Base-by-base conservation (phyloP, 495 filamentous ascomycete species). In the Geoglossum glabrum region DNA sequence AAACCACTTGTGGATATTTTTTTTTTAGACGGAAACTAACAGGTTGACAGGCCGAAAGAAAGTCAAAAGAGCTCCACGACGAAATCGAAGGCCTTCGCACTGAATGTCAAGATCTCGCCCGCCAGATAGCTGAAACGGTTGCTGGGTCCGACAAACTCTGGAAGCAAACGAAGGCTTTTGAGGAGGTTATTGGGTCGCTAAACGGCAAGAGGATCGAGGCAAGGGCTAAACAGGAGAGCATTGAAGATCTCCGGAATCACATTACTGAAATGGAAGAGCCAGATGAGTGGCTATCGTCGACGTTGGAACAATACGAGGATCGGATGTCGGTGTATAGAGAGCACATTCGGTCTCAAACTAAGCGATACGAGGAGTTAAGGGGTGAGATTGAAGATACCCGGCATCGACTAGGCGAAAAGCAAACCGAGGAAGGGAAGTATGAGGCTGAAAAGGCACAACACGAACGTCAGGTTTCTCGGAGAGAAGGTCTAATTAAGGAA, bases 381-480 rank as follows among this genome's bases (percentile, higher is more conserved):
- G 68, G 73, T 17, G 76, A 78, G 25, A 78, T 90, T 4, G 78
- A 84, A 49, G 64, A 69, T 1, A 67, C 70, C 38, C 80, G 84
- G 8, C 68, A 73, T 25, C 64, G 73, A 9, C 70, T 90, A 27
- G 80, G 80, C 3, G 68, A 71, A 40, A 96, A 95, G 68, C 80
- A 87, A 49, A 79, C 82, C 15, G 92, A 96, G 66, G 75, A 81
- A 62, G 92, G 92, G 30, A 87, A 82, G 64, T 80, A 81, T 64
- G 80, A 92, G 67, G 88, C 90, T 8, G 81, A 95, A 66, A 86
- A 89, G 67, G 81, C 83, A 63, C 84, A 83, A 60, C 88, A 90
- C 63, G 87, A 95, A 65, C 79, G 80, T 11, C 84, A 94, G 54
- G 64, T 95, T 5, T 71, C 76, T 60, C 69, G 76, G 26, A 82